Evolutionary conservation across 257 asterid genomes (phyloP).

Genomic region (Solanum ahanhuiri): DNA sequence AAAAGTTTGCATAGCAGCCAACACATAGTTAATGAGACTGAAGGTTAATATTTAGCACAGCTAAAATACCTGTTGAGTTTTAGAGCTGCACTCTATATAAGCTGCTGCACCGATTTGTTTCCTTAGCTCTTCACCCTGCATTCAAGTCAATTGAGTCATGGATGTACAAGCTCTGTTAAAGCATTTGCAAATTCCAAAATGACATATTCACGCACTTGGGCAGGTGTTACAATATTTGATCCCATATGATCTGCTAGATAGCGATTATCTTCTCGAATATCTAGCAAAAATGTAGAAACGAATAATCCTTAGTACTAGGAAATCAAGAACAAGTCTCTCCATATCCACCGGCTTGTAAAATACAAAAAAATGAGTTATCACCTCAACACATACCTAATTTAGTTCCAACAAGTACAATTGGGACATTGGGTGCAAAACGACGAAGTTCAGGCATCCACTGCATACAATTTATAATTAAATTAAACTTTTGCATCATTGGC

Average conservation of each 20-base stretch:
- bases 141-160: background rate
- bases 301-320: background rate
- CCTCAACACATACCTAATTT: conserved; percentile 37
- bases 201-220: background rate
- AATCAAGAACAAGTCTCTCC: background rate
- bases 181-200: background rate
- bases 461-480: background rate
- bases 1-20: background rate
- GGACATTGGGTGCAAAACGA: conserved; percentile 75
- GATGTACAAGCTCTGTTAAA: background rate
- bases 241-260: background rate
- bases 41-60: background rate
- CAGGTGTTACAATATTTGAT: background rate
- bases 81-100: conserved; percentile 40
- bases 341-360: background rate
- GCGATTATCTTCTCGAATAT: background rate
- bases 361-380: background rate
- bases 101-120: conserved; percentile 21
- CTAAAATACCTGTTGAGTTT: conserved; percentile 52
- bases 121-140: conserved; percentile 21
- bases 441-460: conserved; percentile 86
- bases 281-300: background rate
- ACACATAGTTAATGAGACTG: background rate
- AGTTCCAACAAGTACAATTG: conserved; percentile 74
- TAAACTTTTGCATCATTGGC: background rate